These are phyloP conservation scores for Micractinium conductrix DNA, from an alignment of 139 green algal species.

Conservation along the genomic window DNA sequence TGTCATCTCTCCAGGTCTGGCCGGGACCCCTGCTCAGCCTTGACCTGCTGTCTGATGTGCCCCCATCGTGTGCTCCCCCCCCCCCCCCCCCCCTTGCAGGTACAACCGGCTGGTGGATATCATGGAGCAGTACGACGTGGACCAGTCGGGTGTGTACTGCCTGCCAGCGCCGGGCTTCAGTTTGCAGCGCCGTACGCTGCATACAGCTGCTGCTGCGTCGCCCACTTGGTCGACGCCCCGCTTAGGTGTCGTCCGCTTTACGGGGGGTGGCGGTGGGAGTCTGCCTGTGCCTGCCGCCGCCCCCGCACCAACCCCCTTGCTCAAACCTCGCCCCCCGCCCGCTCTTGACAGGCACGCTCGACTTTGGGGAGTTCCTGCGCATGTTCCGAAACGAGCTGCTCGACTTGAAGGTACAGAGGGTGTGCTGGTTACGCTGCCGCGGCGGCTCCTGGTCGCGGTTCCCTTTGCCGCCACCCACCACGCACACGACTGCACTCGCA, in stretches of 20 bases:
- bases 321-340: background rate
- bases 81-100: background rate
- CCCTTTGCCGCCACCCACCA: background rate
- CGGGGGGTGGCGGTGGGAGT: no score
- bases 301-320: no score
- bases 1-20: no score
- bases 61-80: no score
- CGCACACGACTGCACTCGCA: background rate
- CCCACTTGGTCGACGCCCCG: no score
- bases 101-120: conserved; percentile 42
- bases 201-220: no score
- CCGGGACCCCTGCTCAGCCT: no score
- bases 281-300: no score
- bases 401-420: conserved; percentile 44
- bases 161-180: no score
- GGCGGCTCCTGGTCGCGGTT: background rate
- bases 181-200: no score
- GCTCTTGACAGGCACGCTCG: conserved; percentile 38
- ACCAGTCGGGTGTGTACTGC: conserved; percentile 44
- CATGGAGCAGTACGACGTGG: conserved; percentile 61
- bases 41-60: no score
- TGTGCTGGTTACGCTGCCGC: background rate
- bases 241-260: no score
- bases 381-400: conserved; percentile 64
- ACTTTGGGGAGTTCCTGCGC: conserved; percentile 71